Percentiles rank a stretch among this genome's conserved stretches.
phyloP scores from a whole-genome alignment of 768 basidiomycete genomes.

The Rhodotorula kratochvilovae region DNA sequence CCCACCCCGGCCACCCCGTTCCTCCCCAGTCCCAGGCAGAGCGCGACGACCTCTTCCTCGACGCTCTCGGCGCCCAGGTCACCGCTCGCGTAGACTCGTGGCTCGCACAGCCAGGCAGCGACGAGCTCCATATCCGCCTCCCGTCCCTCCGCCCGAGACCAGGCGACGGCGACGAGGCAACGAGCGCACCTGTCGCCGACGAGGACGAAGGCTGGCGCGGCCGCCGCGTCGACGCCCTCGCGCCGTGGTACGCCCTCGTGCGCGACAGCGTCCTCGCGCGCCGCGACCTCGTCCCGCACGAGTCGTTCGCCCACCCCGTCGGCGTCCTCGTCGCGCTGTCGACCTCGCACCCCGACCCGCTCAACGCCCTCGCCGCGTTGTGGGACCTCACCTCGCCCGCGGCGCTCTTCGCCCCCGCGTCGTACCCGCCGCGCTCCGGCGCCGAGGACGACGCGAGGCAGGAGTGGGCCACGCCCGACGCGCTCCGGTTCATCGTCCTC shows the following conservation, averaged over 20 bases:
- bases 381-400: conserved; percentile 40
- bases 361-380: conserved; percentile 43
- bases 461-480: conserved; percentile 40
- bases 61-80: conserved; percentile 5
- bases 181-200: too few relatives aligned
- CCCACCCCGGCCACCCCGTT: neutral
- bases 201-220: too few relatives aligned
- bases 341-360: conserved; percentile 43
- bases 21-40: conserved; percentile 1
- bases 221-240: conserved; percentile 6
- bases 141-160: too few relatives aligned
- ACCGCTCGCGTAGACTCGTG: neutral
- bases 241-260: conserved; percentile 44
- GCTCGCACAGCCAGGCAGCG: too few relatives aligned
- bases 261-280: conserved; percentile 30
- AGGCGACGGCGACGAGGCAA: too few relatives aligned
- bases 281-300: neutral
- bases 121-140: too few relatives aligned
- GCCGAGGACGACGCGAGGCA: conserved; percentile 3
- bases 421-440: conserved; percentile 7
- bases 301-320: neutral
- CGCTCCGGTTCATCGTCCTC: conserved; percentile 44
- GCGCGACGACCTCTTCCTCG: conserved; percentile 35
- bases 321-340: conserved; percentile 43
- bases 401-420: conserved; percentile 22